Conservation (phyloP, 1,284 basidiomycete genomes). For the Sporisorium scitamineum region DNA sequence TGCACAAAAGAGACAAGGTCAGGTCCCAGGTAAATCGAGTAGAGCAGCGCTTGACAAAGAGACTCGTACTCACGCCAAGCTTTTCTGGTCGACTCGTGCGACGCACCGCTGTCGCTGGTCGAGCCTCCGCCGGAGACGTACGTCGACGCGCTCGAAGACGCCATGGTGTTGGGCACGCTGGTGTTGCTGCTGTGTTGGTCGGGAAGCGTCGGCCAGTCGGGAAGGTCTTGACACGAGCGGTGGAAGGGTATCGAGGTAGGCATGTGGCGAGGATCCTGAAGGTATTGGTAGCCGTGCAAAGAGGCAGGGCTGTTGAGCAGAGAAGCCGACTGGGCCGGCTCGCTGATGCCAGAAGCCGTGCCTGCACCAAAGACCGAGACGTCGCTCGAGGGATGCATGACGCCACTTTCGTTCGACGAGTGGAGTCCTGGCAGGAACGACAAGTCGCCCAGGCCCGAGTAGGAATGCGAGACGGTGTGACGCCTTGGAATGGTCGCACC, state of each 20-base stretch:
- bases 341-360: slow-evolving; percentile 20
- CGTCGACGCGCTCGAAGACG: neutral
- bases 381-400: slow-evolving; percentile 20
- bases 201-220: slow-evolving; percentile 33
- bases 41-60: slow-evolving; percentile 25
- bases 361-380: slow-evolving; percentile 20
- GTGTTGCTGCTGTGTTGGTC: slow-evolving; percentile 1
- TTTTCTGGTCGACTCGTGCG: slow-evolving; percentile 28
- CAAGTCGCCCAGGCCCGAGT: slow-evolving; percentile 31
- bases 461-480: slow-evolving; percentile 46
- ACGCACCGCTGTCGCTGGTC: slow-evolving; percentile 5
- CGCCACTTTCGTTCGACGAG: slow-evolving; percentile 17
- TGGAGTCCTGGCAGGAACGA: slow-evolving; percentile 23
- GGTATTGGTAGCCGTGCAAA: slow-evolving; percentile 42
- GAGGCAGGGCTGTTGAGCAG: slow-evolving; percentile 50
- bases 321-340: slow-evolving; percentile 26
- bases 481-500: slow-evolving; percentile 26
- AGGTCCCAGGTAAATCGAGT: slow-evolving; percentile 30
- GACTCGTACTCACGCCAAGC: slow-evolving; percentile 34
- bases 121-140: slow-evolving; percentile 8
- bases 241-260: slow-evolving; percentile 32
- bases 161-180: neutral
- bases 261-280: slow-evolving; percentile 34
- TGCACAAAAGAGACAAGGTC: slow-evolving; percentile 36
- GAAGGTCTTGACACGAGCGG: slow-evolving; percentile 31